A percentile compares a stretch with the other conserved stretches of the same genome.
Evolutionary conservation across 2,329 filamentous ascomycete species (phyloP).

Genomic region (Ophiostoma himal-ulmi): DNA sequence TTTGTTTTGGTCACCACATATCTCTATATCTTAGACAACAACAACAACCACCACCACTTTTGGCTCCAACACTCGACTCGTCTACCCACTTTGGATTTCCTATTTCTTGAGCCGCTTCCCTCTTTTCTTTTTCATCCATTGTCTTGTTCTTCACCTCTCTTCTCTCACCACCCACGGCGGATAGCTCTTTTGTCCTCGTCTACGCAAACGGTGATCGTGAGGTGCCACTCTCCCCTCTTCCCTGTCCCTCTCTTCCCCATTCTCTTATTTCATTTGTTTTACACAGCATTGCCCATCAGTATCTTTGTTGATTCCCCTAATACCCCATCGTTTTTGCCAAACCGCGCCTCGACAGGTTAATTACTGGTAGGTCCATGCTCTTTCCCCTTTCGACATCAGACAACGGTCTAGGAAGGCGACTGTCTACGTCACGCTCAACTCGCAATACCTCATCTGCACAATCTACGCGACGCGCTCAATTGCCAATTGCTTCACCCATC

Average conservation of each 20-base stretch:
- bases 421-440: neutral
- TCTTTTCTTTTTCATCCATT: conserved; percentile 22
- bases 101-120: conserved; percentile 29
- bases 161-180: conserved; percentile 46
- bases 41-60: conserved; percentile 1
- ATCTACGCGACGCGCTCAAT: neutral
- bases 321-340: conserved; percentile 12
- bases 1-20: conserved; percentile 12
- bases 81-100: conserved; percentile 25
- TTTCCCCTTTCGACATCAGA: neutral
- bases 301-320: conserved; percentile 13
- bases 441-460: neutral
- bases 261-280: conserved; percentile 19
- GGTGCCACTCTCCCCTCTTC: conserved; percentile 27
- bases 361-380: conserved; percentile 21
- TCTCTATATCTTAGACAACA: conserved; percentile 22
- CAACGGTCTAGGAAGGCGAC: neutral
- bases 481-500: neutral
- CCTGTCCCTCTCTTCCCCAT: conserved; percentile 2
- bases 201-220: conserved; percentile 41
- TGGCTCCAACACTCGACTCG: neutral
- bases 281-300: conserved; percentile 9
- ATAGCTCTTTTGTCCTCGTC: conserved; percentile 34
- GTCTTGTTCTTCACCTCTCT: conserved; percentile 25
- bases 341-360: conserved; percentile 15